Base-by-base conservation (phyloP, 306 rosid species). In the Trifolium pratense region DNA sequence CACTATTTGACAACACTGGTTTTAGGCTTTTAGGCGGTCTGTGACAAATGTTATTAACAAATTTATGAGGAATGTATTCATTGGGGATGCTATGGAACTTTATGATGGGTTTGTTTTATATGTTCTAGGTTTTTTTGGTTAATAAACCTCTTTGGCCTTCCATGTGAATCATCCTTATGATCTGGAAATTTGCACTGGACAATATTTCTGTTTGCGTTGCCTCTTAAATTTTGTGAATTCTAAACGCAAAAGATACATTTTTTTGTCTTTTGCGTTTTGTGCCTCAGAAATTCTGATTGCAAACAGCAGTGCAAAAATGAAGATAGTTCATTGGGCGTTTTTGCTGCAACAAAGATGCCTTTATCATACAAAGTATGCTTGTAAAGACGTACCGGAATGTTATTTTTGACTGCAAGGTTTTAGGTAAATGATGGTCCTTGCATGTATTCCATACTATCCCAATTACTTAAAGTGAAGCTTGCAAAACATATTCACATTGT, bases 261-360 rank as follows among this genome's bases (percentile, higher is more conserved):
- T 48, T 48, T 49, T 49, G 23, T 49, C 56, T 49, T 49, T 49
- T 49, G 56, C 9, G 56, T 49, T 49, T 49, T 17, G 21, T 49
- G 56, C 56, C 56, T 16, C 56, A 49, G 52, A 15, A 49, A 49
- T 16, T 49, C 23, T 49, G 21, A 49, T 49, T 49, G 56, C 56
- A 8, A 49, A 49, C 12, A 1, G 56, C 56, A 49, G 56, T 49
- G 56, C 56, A 49, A 49, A 49, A 49, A 49, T 49, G 56, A 18
- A 49, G 56, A 49, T 49, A 42, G 17, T 6, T 74, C 53, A n/a
- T 68, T 60, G 61, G 32, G 62, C 68, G 29, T 52, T 75, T 59
- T 40, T 26, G 5, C 55, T 73, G 70, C 61, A 73, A 65, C 45
- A 29, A 34, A 31, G 60, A 62, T 43, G 40, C 32, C 32, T 70